Evolutionary conservation across 495 filamentous ascomycete species (phyloP), one percentile per base, ranked within the genome.

Genomic region (Rhypophila decipiens): DNA sequence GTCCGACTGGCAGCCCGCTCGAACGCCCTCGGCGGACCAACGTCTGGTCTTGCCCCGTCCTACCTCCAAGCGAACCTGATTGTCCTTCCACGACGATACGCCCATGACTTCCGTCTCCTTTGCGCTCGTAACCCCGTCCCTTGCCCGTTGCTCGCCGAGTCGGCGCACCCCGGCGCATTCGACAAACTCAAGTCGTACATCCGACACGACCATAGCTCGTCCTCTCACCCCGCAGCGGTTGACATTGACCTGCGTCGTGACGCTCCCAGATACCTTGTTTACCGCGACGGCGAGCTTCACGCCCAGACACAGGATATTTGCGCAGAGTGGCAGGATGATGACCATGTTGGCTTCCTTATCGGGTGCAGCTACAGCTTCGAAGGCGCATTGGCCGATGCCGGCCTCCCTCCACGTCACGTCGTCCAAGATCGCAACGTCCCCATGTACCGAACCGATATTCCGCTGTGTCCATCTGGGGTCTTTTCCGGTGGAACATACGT

Each of bases 281-380:
- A 77, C 55, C 24, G 61, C 19, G 52, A 68, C 31, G 70, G 70
- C 1, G 59, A 61, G 37, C 36, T 53, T 0, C 31, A 34, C 10
- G 17, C 3, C 24, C 44, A 56, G 7, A 54, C 43, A 10, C 13
- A 24, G 8, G 70, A 77, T 44, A 56, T 83, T 2, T 42, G 56
- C 1, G 56, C 63, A 12, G 49, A 73, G 15, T 82, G 77, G 79
- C 39, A 24, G 11, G 67, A 62, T 0, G 43, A 56, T 37, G 54
- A 67, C 13, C 73, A 82, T 46, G 69, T 79, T 12, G 77, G 66
- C 0, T 82, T 81, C 45, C 57, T 80, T 4, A 78, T 83, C 37
- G 77, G 79, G 0, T 83, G 76, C 51, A 78, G 73, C 0, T 81
- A 71, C 59, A 72, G 68, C 21, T 82, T 80, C 48, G 77, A 82